These are phyloP conservation scores for Talaromyces sp. DNA, from an alignment of 2,329 filamentous ascomycete species.

Conservation along the genomic window DNA sequence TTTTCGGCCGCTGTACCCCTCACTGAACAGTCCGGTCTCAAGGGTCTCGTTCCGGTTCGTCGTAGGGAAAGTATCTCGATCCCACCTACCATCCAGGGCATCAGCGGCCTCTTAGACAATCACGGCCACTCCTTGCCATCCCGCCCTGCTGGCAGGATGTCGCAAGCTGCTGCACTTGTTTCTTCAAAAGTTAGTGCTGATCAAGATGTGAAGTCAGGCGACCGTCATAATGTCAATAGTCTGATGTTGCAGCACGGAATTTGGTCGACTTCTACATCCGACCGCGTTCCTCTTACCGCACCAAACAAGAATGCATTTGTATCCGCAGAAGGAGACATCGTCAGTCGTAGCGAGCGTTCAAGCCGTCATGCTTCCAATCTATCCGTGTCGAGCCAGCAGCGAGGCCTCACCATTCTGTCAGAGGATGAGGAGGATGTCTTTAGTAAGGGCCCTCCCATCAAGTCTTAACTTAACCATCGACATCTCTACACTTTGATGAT, in stretches of 20 bases:
- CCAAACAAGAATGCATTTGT: not conserved
- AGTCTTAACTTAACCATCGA: not conserved
- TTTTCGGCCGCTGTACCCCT: conserved; percentile 9
- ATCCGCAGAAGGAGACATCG: not conserved
- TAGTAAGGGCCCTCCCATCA: not conserved
- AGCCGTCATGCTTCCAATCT: conserved; percentile 8
- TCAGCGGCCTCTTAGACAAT: not conserved
- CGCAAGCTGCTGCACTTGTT: not conserved
- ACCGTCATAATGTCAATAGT: not conserved
- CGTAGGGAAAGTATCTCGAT: conserved; percentile 17
- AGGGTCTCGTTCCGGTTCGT: not conserved
- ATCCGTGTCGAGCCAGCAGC: conserved; percentile 9
- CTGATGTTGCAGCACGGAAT: conserved; percentile 17
- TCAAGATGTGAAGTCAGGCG: not conserved
- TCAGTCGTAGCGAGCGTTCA: not conserved
- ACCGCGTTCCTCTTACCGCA: not conserved
- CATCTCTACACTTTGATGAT: not conserved
- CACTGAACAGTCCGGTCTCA: not conserved
- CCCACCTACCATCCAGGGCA: not conserved
- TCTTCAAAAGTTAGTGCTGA: not conserved
- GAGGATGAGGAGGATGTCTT: conserved; percentile 16
- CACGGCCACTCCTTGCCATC: not conserved
- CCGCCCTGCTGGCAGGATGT: not conserved
- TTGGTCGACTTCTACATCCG: conserved; percentile 1
- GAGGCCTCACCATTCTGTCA: conserved; percentile 12